Conservation (phyloP, 2,329 filamentous ascomycete genomes). For the Phialophora macrospora region DNA sequence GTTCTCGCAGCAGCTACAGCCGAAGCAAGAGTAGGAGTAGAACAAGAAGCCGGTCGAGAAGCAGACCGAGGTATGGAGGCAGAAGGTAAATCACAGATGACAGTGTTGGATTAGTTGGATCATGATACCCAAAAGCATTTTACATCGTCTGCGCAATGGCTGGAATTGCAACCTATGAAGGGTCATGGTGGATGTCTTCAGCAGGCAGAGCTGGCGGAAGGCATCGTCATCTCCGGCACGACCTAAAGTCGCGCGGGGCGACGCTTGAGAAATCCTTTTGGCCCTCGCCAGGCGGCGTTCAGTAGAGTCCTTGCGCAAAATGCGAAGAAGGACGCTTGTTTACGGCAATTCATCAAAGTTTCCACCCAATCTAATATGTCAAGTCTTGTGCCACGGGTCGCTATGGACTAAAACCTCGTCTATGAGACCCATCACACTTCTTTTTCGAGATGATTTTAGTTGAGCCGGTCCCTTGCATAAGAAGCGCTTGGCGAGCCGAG, state of each 20-base stretch:
- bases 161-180: not conserved
- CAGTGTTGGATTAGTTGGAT: not conserved
- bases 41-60: conserved; percentile 55
- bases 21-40: conserved; percentile 57
- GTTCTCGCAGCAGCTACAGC: conserved; percentile 63
- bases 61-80: conserved; percentile 53
- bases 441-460: conserved; percentile 9
- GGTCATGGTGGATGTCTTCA: not conserved
- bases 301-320: not conserved
- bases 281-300: not conserved
- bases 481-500: conserved; percentile 21
- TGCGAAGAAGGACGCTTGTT: not conserved
- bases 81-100: conserved; percentile 33
- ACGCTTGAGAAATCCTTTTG: not conserved
- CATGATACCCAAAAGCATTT: conserved; percentile 4
- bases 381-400: not conserved
- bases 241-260: not conserved
- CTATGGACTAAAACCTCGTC: not conserved
- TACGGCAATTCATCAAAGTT: not conserved
- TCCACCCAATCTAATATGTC: not conserved
- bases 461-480: conserved; percentile 23
- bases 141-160: not conserved
- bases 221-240: not conserved
- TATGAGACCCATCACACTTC: not conserved
- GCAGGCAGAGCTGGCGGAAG: not conserved